Conservation (phyloP, 805 yeast genomes). For the Barnettozyma pratensis region DNA sequence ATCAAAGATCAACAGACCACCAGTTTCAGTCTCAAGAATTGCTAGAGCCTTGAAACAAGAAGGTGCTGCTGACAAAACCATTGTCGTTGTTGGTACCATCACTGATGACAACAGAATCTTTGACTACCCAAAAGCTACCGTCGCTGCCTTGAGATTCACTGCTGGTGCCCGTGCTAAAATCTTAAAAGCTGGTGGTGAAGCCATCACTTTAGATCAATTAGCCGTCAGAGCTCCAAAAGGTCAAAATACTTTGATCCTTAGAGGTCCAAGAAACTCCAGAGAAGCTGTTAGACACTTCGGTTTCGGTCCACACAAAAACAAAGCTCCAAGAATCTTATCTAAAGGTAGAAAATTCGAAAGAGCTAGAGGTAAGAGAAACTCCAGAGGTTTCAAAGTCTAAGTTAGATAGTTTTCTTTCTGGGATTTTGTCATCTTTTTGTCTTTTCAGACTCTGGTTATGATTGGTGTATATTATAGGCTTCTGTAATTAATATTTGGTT, state of each 20-base stretch:
- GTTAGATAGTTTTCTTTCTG: conserved; percentile 12
- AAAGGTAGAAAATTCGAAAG: conserved; percentile 99
- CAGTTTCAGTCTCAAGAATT: conserved; percentile 93
- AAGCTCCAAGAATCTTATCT: conserved; percentile 97
- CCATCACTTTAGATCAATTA: conserved; percentile 97
- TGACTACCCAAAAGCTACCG: conserved; percentile 93
- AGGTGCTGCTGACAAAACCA: conserved; percentile 85
- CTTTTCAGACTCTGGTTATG: conserved; percentile 10
- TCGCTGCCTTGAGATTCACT: conserved; percentile 99
- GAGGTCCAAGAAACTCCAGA: conserved; percentile 99
- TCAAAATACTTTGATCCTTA: conserved; percentile 93
- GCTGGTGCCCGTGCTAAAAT: conserved; percentile 98
- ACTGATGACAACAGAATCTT: conserved; percentile 95
- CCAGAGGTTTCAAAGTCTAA: conserved; percentile 99
- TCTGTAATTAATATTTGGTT: conserved; percentile 13
- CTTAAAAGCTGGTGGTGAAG: conserved; percentile 98
- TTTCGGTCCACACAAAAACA: conserved; percentile 99
- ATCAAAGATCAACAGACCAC: conserved; percentile 99
- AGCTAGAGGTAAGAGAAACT: conserved; percentile 99
- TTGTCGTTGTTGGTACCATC: conserved; percentile 99
- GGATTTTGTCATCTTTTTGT: conserved; percentile 1
- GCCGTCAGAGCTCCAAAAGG: conserved; percentile 99
- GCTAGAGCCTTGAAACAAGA: conserved; percentile 75
- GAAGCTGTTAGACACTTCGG: conserved; percentile 99
- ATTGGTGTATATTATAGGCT: conserved; percentile 17